These are phyloP conservation scores for Eremothecium coryli DNA, from an alignment of 1,139 yeast genomes.

Conservation along the genomic window DNA sequence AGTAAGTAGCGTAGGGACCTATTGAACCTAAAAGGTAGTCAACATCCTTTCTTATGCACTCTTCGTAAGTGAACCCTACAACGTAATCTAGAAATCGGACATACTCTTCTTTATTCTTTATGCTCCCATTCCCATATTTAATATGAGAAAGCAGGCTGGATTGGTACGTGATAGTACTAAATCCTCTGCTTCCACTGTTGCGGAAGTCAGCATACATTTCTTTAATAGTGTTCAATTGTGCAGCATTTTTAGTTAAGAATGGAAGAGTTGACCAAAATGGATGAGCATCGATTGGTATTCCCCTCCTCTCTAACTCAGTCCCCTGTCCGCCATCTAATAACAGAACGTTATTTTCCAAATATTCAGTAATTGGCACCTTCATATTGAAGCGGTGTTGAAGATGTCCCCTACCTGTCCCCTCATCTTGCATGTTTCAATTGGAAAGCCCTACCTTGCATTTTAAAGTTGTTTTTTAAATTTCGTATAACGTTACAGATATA, in stretches of 20 bases:
- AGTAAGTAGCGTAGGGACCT: constrained; percentile 56
- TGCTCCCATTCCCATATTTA: constrained; percentile 7
- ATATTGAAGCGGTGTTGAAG: constrained; percentile 2
- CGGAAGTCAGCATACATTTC: constrained; percentile 42
- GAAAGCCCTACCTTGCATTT: too few species aligned
- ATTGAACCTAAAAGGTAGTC: constrained; percentile 44
- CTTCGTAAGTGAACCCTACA: constrained; percentile 15
- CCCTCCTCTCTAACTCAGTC: constrained; percentile 34
- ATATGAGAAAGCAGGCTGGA: constrained; percentile 26
- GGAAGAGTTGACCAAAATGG: constrained; percentile 36
- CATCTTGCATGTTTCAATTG: too few species aligned
- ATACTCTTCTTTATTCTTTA: constrained; percentile 21
- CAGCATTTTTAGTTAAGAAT: constrained; percentile 33
- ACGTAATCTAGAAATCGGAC: constrained; percentile 15
- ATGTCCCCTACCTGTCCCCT: too few species aligned
- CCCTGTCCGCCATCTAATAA: constrained; percentile 40
- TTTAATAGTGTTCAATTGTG: constrained; percentile 30
- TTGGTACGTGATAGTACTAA: constrained; percentile 54
- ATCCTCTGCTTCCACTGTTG: constrained; percentile 45
- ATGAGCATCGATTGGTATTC: constrained; percentile 31
- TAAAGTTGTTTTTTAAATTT: too few species aligned
- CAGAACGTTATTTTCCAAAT: neutral
- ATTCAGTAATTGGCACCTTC: constrained; percentile 1
- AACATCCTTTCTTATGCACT: constrained; percentile 6
- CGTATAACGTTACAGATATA: too few species aligned